Evolutionary conservation across 176 grass and related monocot genomes (phyloP).

Genomic region (Leersia perrieri): DNA sequence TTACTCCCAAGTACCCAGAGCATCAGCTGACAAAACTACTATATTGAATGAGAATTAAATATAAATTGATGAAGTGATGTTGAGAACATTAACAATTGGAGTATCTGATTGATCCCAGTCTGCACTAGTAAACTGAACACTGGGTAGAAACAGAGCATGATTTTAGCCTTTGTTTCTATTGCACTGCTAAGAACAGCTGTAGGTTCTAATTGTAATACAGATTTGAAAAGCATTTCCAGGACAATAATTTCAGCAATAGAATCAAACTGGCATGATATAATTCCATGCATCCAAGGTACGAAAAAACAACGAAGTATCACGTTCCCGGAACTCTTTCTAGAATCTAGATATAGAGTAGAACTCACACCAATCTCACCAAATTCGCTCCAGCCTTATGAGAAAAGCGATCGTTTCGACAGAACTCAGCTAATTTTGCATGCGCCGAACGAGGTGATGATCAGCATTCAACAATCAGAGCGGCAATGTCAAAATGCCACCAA

Average conservation of each 20-base stretch:
- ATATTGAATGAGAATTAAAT: neutral
- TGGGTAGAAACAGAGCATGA: neutral
- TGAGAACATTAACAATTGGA: neutral
- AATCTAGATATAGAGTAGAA: neutral
- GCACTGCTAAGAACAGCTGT: neutral
- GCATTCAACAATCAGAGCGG: neutral
- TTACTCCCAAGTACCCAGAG: neutral
- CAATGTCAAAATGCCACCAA: neutral
- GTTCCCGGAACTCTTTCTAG: neutral
- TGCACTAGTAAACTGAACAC: neutral
- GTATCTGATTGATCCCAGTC: neutral
- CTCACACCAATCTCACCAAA: neutral
- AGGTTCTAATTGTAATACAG: neutral
- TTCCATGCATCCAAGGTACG: neutral
- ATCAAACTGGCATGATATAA: neutral
- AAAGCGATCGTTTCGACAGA: neutral
- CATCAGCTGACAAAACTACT: neutral
- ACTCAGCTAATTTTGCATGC: neutral
- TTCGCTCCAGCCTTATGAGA: neutral
- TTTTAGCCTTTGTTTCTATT: neutral
- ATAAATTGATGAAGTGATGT: neutral
- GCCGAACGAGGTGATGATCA: neutral
- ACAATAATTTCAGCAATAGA: neutral
- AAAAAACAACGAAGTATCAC: neutral
- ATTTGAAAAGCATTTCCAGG: neutral